Evolutionary conservation across 2,329 filamentous ascomycete genomes (phyloP), one percentile per base, ranked within the genome.

Genomic region (Ascochyta pisi): DNA sequence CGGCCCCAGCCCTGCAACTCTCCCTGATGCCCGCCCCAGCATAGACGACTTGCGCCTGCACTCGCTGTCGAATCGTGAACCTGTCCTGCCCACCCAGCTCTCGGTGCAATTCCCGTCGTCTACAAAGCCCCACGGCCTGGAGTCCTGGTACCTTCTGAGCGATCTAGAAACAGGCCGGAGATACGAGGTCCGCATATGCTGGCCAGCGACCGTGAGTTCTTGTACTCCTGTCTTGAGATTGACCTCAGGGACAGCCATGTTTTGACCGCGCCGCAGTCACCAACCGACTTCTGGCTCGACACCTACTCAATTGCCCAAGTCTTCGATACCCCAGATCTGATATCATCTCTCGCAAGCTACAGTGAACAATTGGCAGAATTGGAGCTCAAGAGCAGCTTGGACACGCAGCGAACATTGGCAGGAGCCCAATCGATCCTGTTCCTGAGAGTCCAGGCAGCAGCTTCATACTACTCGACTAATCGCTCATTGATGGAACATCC

Each of bases 171-270:
- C 86, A 33, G 85, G 86, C 10, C 88, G 89, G 69, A 85, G 92
- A 63, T 97, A 98, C 81, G 95, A 99, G 80, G 84, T 96, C 44
- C 87, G 95, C 50, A 83, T 97, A 57, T 98, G 94, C 78, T 99
- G 94, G 93, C 83, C 92, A 57, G 95, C 95, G 37, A 95, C 89
- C 58, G 94, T 96, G 83, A 77, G 90, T 83, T 29, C 34, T 15
- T 16, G n/a, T 41, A 6, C 45, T 45, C 8, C 5, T 26, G 10
- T 13, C 24, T 5, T 41, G 9, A 3, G 31, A 12, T 57, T 9
- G 19, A 60, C 56, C 53, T 49, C 44, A 24, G 15, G 24, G 50
- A 58, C 19, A 31, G 9, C 13, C 53, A 31, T 22, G 49, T 60
- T 44, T 65, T 67, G 59, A 68, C 63, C 45, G 16, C 6, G 31